Evolutionary conservation across 1,284 basidiomycete genomes (phyloP).

Genomic region (Austroboletus novae-zelandiae): DNA sequence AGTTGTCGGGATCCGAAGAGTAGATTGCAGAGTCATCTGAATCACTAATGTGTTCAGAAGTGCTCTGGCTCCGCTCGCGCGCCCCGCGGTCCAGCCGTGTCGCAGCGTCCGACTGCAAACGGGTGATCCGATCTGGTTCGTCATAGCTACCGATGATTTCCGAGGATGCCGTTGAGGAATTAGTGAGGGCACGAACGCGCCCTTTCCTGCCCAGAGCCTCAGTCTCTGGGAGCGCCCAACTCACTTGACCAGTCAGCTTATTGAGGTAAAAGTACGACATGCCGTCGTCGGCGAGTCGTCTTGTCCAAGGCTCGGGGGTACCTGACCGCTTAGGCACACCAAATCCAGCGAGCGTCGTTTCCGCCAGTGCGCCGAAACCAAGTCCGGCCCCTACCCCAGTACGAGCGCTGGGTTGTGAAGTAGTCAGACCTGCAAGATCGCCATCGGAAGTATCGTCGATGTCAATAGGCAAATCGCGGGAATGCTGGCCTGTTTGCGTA

Average conservation of each 20-base stretch:
- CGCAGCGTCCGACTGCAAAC: slow-evolving; percentile 37
- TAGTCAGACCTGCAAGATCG: slow-evolving; percentile 55
- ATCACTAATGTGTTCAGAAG: slow-evolving; percentile 53
- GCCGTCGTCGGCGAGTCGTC: slow-evolving; percentile 82
- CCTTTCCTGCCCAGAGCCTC: slow-evolving; percentile 22
- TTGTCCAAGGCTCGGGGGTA: slow-evolving; percentile 78
- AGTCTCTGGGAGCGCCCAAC: slow-evolving; percentile 62
- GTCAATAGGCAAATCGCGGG: slow-evolving; percentile 81
- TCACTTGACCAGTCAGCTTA: slow-evolving; percentile 62
- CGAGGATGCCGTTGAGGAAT: slow-evolving; percentile 34
- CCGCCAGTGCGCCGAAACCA: slow-evolving; percentile 36
- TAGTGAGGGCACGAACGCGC: slow-evolving; percentile 32
- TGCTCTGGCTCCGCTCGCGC: slow-evolving; percentile 33
- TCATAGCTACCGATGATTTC: slow-evolving; percentile 23
- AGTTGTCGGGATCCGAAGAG: slow-evolving; percentile 46
- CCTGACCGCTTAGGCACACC: slow-evolving; percentile 55
- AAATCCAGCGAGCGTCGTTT: slow-evolving; percentile 47
- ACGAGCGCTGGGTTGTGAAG: slow-evolving; percentile 54
- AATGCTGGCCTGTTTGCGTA: slow-evolving; percentile 83
- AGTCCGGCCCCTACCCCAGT: slow-evolving; percentile 52
- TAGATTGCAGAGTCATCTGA: slow-evolving; percentile 77
- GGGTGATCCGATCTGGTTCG: slow-evolving; percentile 26
- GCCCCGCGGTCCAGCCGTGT: slow-evolving; percentile 17
- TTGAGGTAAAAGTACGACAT: slow-evolving; percentile 80
- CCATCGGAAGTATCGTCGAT: slow-evolving; percentile 58